phyloP scores from a whole-genome alignment of 2,329 filamentous ascomycete genomes.

The Alternaria arbusti region DNA sequence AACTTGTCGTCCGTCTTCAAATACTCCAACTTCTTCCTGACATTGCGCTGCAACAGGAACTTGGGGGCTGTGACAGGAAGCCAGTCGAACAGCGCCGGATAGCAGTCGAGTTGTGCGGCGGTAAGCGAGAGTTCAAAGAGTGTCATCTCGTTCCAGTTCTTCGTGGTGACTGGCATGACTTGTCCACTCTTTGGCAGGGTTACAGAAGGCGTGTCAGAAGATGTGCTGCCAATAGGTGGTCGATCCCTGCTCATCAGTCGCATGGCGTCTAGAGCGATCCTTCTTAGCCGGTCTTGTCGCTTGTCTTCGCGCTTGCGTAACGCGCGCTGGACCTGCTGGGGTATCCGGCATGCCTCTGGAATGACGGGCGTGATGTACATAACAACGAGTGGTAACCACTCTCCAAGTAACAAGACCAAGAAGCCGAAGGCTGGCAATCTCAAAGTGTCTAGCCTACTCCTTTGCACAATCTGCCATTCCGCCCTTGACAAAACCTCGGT shows the following conservation, averaged over 20 bases:
- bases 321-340: slow-evolving; percentile 71
- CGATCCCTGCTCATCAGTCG: slow-evolving; percentile 21
- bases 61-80: slow-evolving; percentile 50
- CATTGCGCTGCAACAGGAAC: slow-evolving; percentile 61
- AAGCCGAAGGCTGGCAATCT: slow-evolving; percentile 80
- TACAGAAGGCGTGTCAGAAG: background rate
- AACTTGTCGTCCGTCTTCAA: slow-evolving; percentile 74
- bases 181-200: slow-evolving; percentile 1
- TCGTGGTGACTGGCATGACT: background rate
- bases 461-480: slow-evolving; percentile 72
- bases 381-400: slow-evolving; percentile 84
- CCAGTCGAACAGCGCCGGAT: slow-evolving; percentile 47
- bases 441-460: slow-evolving; percentile 74
- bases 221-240: background rate
- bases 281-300: slow-evolving; percentile 25
- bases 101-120: slow-evolving; percentile 29
- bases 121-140: slow-evolving; percentile 27
- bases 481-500: slow-evolving; percentile 62
- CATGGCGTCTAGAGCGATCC: slow-evolving; percentile 23
- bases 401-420: slow-evolving; percentile 78
- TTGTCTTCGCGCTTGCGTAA: slow-evolving; percentile 58
- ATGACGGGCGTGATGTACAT: slow-evolving; percentile 74
- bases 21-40: slow-evolving; percentile 65
- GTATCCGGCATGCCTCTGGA: slow-evolving; percentile 83
- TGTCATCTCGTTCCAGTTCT: slow-evolving; percentile 11